Conservation (phyloP, 73 alveolate species). For the Tetrahymena borealis region DNA sequence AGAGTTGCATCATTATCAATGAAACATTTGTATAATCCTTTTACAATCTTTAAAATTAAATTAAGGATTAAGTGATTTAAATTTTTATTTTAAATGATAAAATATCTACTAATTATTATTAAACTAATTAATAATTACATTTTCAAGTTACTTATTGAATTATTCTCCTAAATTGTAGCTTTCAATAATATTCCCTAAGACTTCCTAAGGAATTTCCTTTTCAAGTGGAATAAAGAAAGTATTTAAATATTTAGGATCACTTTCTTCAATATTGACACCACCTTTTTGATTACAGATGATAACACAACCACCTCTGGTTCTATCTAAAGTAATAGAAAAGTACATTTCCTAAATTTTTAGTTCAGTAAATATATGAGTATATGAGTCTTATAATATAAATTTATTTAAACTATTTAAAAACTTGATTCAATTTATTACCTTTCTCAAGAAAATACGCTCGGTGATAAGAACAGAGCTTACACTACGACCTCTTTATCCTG, state of each 20-base stretch:
- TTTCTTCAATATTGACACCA: slow-evolving; percentile 77
- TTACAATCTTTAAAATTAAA: slow-evolving; percentile 32
- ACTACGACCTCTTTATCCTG: slow-evolving; percentile 78
- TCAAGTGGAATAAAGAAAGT: slow-evolving; percentile 43
- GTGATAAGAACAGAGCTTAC: slow-evolving; percentile 52
- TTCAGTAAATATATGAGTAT: not conserved
- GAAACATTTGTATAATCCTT: slow-evolving; percentile 53
- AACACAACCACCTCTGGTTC: slow-evolving; percentile 60
- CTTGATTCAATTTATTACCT: not conserved
- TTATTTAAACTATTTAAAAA: not conserved
- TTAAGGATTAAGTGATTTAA: too few relatives aligned
- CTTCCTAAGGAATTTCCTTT: slow-evolving; percentile 41
- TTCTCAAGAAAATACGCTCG: slow-evolving; percentile 29
- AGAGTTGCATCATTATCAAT: slow-evolving; percentile 60
- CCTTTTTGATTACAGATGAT: slow-evolving; percentile 56
- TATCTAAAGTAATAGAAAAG: slow-evolving; percentile 42
- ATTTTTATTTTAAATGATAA: not conserved
- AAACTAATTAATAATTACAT: slow-evolving; percentile 11
- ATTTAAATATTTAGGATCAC: slow-evolving; percentile 59
- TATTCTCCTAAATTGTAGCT: slow-evolving; percentile 10
- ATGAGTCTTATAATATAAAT: not conserved
- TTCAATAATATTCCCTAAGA: slow-evolving; percentile 47
- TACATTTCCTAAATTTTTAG: slow-evolving; percentile 33
- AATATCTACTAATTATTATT: not conserved
- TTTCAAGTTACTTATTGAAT: slow-evolving; percentile 37